A percentile compares a stretch with the other conserved stretches of the same genome.
These are phyloP conservation scores for Fusarium brachygibbosum DNA, from an alignment of 2,329 filamentous ascomycete genomes.

Conservation along the genomic window DNA sequence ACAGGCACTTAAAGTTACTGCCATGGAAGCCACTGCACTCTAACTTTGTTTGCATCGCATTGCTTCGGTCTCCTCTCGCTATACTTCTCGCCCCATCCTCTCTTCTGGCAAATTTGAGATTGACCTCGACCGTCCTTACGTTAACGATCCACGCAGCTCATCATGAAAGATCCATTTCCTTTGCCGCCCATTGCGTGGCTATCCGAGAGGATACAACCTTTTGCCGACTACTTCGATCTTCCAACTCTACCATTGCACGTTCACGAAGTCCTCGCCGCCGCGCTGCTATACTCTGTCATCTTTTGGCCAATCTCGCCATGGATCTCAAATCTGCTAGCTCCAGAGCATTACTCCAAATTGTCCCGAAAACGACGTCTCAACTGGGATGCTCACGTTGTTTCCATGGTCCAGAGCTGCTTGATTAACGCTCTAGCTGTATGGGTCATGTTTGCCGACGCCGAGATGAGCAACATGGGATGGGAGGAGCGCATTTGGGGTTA, in stretches of 20 bases:
- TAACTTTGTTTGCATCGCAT: slow-evolving; percentile 1
- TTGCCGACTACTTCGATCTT: slow-evolving; percentile 72
- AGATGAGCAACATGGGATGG: slow-evolving; percentile 75
- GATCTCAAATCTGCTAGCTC: slow-evolving; percentile 73
- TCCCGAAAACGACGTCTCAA: slow-evolving; percentile 75
- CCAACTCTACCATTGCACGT: slow-evolving; percentile 79
- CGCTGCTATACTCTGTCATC: slow-evolving; percentile 76
- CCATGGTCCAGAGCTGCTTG: slow-evolving; percentile 80
- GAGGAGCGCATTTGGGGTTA: slow-evolving; percentile 83
- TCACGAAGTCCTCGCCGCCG: slow-evolving; percentile 79
- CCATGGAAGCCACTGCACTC: neutral
- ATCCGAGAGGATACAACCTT: slow-evolving; percentile 69
- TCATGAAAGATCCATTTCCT: slow-evolving; percentile 81
- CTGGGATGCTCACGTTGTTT: slow-evolving; percentile 90
- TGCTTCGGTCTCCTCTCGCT: slow-evolving; percentile 17
- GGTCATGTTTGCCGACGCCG: slow-evolving; percentile 77
- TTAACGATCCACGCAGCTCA: slow-evolving; percentile 34
- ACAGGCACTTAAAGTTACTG: neutral
- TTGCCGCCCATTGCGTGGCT: slow-evolving; percentile 71
- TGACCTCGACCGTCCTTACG: neutral
- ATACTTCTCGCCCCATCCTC: slow-evolving; percentile 1
- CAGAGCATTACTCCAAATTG: slow-evolving; percentile 74
- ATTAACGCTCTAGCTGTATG: slow-evolving; percentile 82
- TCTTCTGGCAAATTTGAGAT: neutral
- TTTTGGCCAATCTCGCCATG: slow-evolving; percentile 76